phyloP scores from a whole-genome alignment of 345 rosid species.

The Eucalyptus caleyi region DNA sequence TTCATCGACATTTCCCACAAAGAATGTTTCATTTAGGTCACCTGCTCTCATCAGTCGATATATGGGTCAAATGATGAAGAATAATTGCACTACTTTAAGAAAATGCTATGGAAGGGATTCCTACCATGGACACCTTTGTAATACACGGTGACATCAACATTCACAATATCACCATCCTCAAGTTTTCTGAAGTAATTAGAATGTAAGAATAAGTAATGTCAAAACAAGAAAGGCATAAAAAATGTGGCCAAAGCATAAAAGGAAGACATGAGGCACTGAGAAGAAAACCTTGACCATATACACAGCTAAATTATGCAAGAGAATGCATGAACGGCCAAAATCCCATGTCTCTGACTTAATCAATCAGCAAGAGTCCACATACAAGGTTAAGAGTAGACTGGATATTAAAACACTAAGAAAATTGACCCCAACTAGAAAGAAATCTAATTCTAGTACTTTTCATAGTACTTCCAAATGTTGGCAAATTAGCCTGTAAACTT shows the following conservation, averaged over 20 bases:
- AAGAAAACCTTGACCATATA: background rate
- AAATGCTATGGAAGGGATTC: background rate
- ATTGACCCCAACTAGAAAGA: background rate
- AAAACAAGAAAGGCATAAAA: background rate
- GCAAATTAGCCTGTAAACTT: background rate
- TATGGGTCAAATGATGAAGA: background rate
- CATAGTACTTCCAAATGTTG: background rate
- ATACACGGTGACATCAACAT: constrained; percentile 78
- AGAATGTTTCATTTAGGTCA: constrained; percentile 93
- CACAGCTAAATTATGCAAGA: background rate
- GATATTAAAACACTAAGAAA: background rate
- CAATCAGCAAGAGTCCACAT: background rate
- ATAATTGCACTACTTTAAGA: background rate
- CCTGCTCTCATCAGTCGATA: constrained; percentile 22
- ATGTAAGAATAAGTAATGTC: background rate
- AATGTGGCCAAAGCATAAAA: background rate
- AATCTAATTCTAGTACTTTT: background rate
- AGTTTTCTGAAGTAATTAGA: constrained; percentile 45
- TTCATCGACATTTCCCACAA: constrained; percentile 95
- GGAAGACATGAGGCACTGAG: background rate
- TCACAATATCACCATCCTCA: constrained; percentile 94
- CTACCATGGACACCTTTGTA: constrained; percentile 94
- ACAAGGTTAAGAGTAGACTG: background rate
- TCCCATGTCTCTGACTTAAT: background rate
- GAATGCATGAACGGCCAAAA: background rate